A percentile compares a stretch with the other conserved stretches of the same genome.
Conservation (phyloP, 2,329 filamentous ascomycete species). For the Cladosporium sp. region DNA sequence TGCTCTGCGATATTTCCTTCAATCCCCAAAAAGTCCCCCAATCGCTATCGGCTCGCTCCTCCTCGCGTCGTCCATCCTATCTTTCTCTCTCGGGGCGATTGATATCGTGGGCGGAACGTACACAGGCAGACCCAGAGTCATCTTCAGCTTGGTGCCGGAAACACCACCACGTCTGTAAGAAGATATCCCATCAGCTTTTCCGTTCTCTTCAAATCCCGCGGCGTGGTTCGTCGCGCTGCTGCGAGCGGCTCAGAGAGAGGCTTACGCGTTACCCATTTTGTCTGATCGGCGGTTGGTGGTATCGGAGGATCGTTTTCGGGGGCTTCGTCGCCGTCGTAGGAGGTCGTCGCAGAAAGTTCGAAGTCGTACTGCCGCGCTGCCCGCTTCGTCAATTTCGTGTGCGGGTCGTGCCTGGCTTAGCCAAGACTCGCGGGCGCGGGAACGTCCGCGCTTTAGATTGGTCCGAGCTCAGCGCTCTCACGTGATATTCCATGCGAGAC, state of each 20-base stretch:
- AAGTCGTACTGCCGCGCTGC: not conserved
- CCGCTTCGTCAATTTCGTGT: not conserved
- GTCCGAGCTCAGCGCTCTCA: too few species aligned
- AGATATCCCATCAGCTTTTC: slow-evolving; percentile 7
- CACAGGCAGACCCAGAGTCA: slow-evolving; percentile 99
- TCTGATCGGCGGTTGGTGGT: slow-evolving; percentile 9
- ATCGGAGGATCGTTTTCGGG: slow-evolving; percentile 5
- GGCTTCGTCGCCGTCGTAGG: slow-evolving; percentile 7
- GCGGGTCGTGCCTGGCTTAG: not conserved
- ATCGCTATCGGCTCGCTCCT: not conserved
- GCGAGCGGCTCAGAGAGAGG: not conserved
- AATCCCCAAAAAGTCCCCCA: not conserved
- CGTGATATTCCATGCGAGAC: too few species aligned
- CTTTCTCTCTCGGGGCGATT: not conserved
- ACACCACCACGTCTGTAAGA: slow-evolving; percentile 57
- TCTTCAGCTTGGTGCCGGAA: slow-evolving; percentile 99
- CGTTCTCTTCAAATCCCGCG: not conserved
- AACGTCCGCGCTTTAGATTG: too few species aligned
- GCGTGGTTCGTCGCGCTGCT: too few species aligned
- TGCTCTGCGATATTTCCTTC: not conserved
- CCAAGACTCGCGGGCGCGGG: not conserved
- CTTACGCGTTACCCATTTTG: slow-evolving; percentile 12
- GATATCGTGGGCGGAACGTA: slow-evolving; percentile 52
- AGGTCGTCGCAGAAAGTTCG: slow-evolving; percentile 9
- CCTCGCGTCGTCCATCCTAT: not conserved